These are phyloP conservation scores for Vigna mungo DNA, from an alignment of 306 rosid species.

Conservation along the genomic window DNA sequence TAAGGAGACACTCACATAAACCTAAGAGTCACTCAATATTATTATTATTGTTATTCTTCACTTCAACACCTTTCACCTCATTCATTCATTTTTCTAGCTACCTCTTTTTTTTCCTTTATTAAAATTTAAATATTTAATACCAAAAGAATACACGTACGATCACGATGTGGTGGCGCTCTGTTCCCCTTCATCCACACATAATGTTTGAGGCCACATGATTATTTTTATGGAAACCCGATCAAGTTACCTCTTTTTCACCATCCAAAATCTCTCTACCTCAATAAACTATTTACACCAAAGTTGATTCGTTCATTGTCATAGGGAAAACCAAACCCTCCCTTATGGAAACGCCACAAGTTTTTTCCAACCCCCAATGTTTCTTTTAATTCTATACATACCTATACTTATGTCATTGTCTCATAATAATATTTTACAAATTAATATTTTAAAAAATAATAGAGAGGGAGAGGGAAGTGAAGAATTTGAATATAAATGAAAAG, in stretches of 20 bases:
- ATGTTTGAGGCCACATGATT: conserved; percentile 50
- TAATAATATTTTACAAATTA: not conserved
- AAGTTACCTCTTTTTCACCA: conserved; percentile 64
- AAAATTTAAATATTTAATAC: not conserved
- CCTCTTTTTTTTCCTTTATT: not conserved
- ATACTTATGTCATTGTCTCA: not conserved
- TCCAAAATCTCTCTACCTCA: conserved; percentile 59
- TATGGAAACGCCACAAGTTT: not conserved
- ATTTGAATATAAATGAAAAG: not conserved
- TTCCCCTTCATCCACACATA: conserved; percentile 56
- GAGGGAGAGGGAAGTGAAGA: not conserved
- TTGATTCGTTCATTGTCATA: not conserved
- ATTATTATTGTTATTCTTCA: not conserved
- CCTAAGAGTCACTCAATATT: conserved; percentile 7
- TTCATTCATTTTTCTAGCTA: not conserved
- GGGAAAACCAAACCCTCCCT: not conserved
- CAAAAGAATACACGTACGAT: conserved; percentile 47
- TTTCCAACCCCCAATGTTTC: not conserved
- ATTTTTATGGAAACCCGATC: conserved; percentile 51
- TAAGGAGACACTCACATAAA: conserved; percentile 25
- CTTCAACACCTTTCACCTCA: not conserved
- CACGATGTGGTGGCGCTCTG: conserved; percentile 79
- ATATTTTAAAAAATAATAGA: not conserved
- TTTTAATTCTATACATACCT: no score
- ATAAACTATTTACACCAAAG: conserved; percentile 19